Conservation (phyloP, 345 rosid genomes). For the Turnera subulata region DNA sequence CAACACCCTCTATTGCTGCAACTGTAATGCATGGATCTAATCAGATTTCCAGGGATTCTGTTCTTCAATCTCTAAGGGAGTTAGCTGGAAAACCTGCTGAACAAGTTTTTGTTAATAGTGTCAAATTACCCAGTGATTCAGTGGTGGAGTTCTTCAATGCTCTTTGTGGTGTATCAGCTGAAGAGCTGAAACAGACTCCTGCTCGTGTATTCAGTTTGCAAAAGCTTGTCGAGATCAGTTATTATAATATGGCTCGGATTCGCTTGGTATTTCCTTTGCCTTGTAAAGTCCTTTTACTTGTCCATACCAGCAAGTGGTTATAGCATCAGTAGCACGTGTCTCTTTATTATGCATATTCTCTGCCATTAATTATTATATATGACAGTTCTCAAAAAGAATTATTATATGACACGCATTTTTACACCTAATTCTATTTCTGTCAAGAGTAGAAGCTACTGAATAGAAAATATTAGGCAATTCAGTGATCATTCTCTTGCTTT, state of each 20-base stretch:
- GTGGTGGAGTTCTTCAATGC: slow-evolving; percentile 97
- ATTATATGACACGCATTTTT: no score
- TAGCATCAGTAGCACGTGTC: no score
- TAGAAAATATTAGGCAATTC: no score
- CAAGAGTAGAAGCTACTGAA: no score
- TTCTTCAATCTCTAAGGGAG: slow-evolving; percentile 83
- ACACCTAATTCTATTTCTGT: no score
- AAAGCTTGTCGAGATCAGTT: slow-evolving; percentile 98
- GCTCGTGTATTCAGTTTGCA: slow-evolving; percentile 99
- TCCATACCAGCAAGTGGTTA: no score
- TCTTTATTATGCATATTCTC: no score
- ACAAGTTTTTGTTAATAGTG: slow-evolving; percentile 88
- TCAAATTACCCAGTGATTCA: slow-evolving; percentile 85
- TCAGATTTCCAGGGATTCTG: slow-evolving; percentile 96
- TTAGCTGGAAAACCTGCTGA: slow-evolving; percentile 93
- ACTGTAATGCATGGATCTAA: slow-evolving; percentile 96
- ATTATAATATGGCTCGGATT: slow-evolving; percentile 96
- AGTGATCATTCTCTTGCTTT: no score
- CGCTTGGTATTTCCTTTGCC: slow-evolving; percentile 62
- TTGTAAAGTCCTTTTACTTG: background rate
- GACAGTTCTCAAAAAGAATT: no score
- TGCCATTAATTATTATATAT: no score
- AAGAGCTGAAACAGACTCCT: slow-evolving; percentile 93
- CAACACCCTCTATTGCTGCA: slow-evolving; percentile 88
- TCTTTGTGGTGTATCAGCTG: slow-evolving; percentile 93